A percentile compares a stretch with the other conserved stretches of the same genome.
Conservation (phyloP, 345 rosid genomes). For the Salix dunnii region DNA sequence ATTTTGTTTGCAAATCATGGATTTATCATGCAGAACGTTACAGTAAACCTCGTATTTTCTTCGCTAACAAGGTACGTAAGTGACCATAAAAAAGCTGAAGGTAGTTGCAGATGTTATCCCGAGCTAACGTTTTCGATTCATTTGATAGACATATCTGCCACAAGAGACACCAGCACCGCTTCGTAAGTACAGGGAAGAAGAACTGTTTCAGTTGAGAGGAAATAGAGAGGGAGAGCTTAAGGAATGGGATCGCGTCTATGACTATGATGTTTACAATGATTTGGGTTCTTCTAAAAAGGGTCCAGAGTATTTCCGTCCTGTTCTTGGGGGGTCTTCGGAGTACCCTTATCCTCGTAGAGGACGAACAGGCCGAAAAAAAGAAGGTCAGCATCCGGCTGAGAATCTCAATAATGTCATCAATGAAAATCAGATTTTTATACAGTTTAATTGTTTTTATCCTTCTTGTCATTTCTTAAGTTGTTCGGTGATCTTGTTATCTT, state of each 20-base stretch:
- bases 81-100: not conserved
- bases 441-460: not conserved
- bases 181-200: constrained; percentile 38
- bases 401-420: not conserved
- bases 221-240: constrained; percentile 35
- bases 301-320: constrained; percentile 26
- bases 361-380: constrained; percentile 38
- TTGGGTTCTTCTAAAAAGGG: constrained; percentile 40
- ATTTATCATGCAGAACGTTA: constrained; percentile 37
- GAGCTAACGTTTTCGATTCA: not conserved
- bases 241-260: constrained; percentile 47
- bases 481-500: not conserved
- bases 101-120: not conserved
- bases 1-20: constrained; percentile 51
- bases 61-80: constrained; percentile 39
- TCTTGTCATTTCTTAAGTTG: not conserved
- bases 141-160: constrained; percentile 35
- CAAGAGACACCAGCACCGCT: constrained; percentile 33
- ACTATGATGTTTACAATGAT: constrained; percentile 47
- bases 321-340: constrained; percentile 42
- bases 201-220: constrained; percentile 37
- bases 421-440: not conserved
- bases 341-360: constrained; percentile 49
- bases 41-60: constrained; percentile 38
- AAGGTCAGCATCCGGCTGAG: constrained; percentile 19